Base-by-base conservation (phyloP, 495 filamentous ascomycete genomes). In the Aspergillus egyptiacus region DNA sequence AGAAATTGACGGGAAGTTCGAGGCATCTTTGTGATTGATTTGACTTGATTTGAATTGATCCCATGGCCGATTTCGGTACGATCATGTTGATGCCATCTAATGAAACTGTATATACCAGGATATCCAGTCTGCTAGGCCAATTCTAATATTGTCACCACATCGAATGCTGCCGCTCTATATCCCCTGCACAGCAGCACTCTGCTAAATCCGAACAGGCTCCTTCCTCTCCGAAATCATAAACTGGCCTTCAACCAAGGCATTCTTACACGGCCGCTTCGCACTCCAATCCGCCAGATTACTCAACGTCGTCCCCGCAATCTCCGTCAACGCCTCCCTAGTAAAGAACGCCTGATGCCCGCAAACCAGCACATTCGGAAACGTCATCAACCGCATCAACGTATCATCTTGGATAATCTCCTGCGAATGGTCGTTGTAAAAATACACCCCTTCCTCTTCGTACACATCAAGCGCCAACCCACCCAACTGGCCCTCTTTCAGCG, bases 391-490 rank as follows among this genome's bases (percentile, higher is more conserved):
- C 74, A 77, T 79, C 27, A 87, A 59, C 37, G 78, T 72, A 56
- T 86, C 83, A 54, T 87, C 83, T 32, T 85, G 67, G 56, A 86
- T 84, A 53, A 86, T 83, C 48, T 83, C 78, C 8, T 71, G 73
- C 11, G 77, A 82, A 48, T 82, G 80, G 50, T 87, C 82, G 43
- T 76, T 72, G 52, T 84, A 87, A 57, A 87, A 86, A 19, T 67
- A 76, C 61, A 44, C 71, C 43, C 51, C 71, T 58, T 96, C 90
- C 0, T 87, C 87, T 46, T 93, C 88, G 28, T 89, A 87, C 0
- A 95, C 90, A 67, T 96, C 90, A 32, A 95, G 62, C 35, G 87
- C 87, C 8, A 89, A 79, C 17, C 87, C 89, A 22, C 79, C 72
- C 38, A 96, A 65, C 5, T 71, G 71, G 9, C 71, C 65, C 2